These are phyloP conservation scores for Scheffersomyces lignicola DNA, from an alignment of 1,139 yeast species.

Conservation along the genomic window DNA sequence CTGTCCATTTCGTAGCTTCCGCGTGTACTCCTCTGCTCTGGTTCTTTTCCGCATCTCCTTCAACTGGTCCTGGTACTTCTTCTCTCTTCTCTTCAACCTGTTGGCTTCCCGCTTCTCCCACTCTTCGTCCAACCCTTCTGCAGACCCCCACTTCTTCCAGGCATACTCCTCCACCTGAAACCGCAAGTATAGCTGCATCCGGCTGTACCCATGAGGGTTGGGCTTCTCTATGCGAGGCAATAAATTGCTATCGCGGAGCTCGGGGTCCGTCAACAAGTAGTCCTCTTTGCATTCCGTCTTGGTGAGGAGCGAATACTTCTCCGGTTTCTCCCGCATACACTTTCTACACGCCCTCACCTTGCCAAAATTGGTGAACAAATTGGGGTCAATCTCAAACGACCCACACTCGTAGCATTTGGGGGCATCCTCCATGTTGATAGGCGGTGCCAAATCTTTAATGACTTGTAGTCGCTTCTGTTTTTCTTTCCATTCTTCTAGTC, in stretches of 20 bases:
- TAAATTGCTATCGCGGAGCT: slow-evolving; percentile 66
- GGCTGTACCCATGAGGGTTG: slow-evolving; percentile 90
- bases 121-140: slow-evolving; percentile 86
- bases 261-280: slow-evolving; percentile 90
- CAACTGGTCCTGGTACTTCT: slow-evolving; percentile 71
- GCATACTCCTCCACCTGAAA: slow-evolving; percentile 92
- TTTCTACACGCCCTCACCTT: slow-evolving; percentile 72
- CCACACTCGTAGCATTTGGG: slow-evolving; percentile 84
- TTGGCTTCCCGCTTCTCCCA: slow-evolving; percentile 81
- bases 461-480: slow-evolving; percentile 48
- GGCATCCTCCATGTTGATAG: slow-evolving; percentile 65
- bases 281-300: slow-evolving; percentile 96
- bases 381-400: slow-evolving; percentile 75
- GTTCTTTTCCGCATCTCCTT: slow-evolving; percentile 87
- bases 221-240: slow-evolving; percentile 84
- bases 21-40: slow-evolving; percentile 86
- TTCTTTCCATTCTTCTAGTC: slow-evolving; percentile 77
- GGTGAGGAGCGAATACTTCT: slow-evolving; percentile 85
- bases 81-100: slow-evolving; percentile 72
- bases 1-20: slow-evolving; percentile 60
- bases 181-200: slow-evolving; percentile 89
- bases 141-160: slow-evolving; percentile 91
- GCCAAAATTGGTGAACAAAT: slow-evolving; percentile 65
- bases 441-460: slow-evolving; percentile 63
- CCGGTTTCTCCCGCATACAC: slow-evolving; percentile 74